Percentiles rank a stretch among this genome's conserved stretches.
phyloP scores from a whole-genome alignment of 2,329 filamentous ascomycete species.

The Paracorniculantispora psalliotae region DNA sequence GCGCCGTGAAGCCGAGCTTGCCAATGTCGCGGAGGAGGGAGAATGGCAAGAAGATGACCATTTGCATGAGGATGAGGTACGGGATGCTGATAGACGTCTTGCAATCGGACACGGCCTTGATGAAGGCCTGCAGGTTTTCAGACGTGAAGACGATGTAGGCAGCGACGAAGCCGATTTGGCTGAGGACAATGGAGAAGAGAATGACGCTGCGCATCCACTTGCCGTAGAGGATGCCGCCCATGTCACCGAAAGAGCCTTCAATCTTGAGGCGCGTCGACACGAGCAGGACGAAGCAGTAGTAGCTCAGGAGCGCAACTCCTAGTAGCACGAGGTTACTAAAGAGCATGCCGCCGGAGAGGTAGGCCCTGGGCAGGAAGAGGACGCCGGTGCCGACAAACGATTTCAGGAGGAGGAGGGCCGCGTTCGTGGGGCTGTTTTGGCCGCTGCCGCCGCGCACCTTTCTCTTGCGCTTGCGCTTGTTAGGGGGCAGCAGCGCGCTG shows the following conservation, averaged over 20 bases:
- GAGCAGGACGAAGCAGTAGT: conserved; percentile 94
- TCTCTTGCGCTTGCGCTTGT: conserved; percentile 66
- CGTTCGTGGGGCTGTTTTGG: conserved; percentile 72
- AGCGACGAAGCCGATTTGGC: conserved; percentile 89
- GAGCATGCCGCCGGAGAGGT: conserved; percentile 93
- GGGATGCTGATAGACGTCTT: conserved; percentile 79
- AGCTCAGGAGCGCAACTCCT: conserved; percentile 78
- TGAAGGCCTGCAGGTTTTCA: conserved; percentile 91
- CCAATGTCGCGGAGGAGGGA: conserved; percentile 94
- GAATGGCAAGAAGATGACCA: conserved; percentile 90
- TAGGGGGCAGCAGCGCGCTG: conserved; percentile 75
- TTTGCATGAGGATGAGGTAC: conserved; percentile 87
- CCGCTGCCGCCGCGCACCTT: conserved; percentile 70
- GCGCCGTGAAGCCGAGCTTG: conserved; percentile 90
- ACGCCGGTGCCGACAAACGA: conserved; percentile 97
- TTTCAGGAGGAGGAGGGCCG: conserved; percentile 83
- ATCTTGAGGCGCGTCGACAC: conserved; percentile 81
- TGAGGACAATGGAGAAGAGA: conserved; percentile 86
- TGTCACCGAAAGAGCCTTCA: conserved; percentile 94
- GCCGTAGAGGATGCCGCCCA: conserved; percentile 87
- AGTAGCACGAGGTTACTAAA: conserved; percentile 93
- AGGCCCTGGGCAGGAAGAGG: conserved; percentile 86
- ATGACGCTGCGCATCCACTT: conserved; percentile 86
- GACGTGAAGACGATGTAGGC: conserved; percentile 97
- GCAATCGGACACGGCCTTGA: conserved; percentile 86